Evolutionary conservation across 2,329 filamentous ascomycete genomes (phyloP).

Genomic region (Clonostachys rosea): DNA sequence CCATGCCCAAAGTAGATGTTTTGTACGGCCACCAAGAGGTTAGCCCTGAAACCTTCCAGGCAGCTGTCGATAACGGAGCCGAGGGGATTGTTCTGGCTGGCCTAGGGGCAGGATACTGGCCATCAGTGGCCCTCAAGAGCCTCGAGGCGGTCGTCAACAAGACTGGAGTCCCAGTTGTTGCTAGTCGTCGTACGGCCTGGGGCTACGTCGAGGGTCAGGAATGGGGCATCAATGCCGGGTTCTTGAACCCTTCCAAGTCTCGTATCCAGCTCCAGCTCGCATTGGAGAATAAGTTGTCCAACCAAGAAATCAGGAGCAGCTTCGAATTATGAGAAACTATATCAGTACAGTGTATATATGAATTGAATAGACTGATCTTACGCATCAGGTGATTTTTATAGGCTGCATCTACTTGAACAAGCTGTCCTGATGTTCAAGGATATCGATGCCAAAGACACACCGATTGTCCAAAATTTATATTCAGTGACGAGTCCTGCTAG

Average conservation of each 20-base stretch:
- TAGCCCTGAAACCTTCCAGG: constrained; percentile 37
- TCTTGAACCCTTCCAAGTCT: constrained; percentile 51
- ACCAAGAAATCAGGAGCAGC: constrained; percentile 14
- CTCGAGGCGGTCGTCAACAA: constrained; percentile 36
- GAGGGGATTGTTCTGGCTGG: constrained; percentile 51
- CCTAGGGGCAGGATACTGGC: constrained; percentile 48
- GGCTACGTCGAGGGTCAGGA: constrained; percentile 35
- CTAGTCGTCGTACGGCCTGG: constrained; percentile 43
- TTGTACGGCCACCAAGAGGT: constrained; percentile 51
- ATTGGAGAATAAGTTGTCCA: constrained; percentile 18
- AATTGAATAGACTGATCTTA: too few relatives aligned
- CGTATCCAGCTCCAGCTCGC: constrained; percentile 44
- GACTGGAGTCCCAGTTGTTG: constrained; percentile 39
- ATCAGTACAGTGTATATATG: too few relatives aligned
- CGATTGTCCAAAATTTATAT: too few relatives aligned
- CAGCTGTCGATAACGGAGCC: constrained; percentile 43
- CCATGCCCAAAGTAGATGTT: constrained; percentile 50
- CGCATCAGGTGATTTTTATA: too few relatives aligned
- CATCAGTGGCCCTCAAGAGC: constrained; percentile 25
- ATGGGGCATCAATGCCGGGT: constrained; percentile 36
- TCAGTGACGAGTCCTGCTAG: too few relatives aligned
- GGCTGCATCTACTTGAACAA: too few relatives aligned
- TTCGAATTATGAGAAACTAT: constrained; percentile 11
- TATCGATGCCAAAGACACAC: too few relatives aligned
- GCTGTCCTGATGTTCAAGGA: too few relatives aligned